Evolutionary conservation across 2,329 filamentous ascomycete genomes (phyloP).

Genomic region (Pestalotiopsis sp.): DNA sequence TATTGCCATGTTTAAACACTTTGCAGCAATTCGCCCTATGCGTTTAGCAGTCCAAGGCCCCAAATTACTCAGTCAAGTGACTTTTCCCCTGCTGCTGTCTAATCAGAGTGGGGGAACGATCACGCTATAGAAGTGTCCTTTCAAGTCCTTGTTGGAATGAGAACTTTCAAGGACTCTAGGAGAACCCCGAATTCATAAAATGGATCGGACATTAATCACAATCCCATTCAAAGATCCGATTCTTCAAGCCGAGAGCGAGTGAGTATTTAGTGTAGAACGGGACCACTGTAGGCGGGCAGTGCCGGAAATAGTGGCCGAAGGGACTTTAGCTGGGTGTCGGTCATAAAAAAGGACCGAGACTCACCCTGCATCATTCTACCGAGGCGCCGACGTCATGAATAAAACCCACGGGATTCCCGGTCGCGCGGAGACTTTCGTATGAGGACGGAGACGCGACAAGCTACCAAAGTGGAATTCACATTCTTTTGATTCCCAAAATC

Average conservation of each 20-base stretch:
- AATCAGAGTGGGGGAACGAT: no score
- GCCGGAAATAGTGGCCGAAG: background rate
- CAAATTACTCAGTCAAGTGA: background rate
- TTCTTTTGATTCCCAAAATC: background rate
- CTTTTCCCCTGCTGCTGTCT: no score
- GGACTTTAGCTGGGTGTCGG: background rate
- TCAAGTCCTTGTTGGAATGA: no score
- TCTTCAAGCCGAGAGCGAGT: no score
- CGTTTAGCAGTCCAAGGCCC: no score
- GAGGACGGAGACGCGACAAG: background rate
- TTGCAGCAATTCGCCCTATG: background rate
- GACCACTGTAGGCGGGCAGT: background rate
- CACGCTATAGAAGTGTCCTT: no score
- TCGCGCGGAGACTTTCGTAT: background rate
- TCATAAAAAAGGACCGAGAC: background rate
- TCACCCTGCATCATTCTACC: background rate
- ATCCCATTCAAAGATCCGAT: no score
- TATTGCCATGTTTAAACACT: background rate
- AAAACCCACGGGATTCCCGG: conserved; percentile 3
- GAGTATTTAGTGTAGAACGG: background rate
- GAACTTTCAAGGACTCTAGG: no score
- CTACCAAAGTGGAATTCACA: conserved; percentile 4
- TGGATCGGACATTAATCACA: no score
- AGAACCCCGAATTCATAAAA: no score
- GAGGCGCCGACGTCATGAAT: conserved; percentile 10